Evolutionary conservation across 2,329 filamentous ascomycete genomes (phyloP).

Genomic region (Xylariaceae sp.): DNA sequence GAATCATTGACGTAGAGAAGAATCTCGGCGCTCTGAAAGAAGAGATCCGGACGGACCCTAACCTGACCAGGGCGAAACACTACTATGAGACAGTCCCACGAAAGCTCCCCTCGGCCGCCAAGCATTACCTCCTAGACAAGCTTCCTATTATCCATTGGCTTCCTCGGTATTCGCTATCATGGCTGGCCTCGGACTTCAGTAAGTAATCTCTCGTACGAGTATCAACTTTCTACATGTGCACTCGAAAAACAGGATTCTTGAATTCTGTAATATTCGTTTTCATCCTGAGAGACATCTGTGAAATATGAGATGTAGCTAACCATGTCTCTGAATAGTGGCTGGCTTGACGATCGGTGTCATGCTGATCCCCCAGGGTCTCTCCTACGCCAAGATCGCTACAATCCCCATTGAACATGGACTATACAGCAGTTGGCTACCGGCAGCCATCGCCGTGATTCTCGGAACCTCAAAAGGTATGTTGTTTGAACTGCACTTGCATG

Average conservation of each 20-base stretch:
- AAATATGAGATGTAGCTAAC: conserved; percentile 7
- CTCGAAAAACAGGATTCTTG: neutral
- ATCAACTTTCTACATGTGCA: neutral
- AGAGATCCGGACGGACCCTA: conserved; percentile 36
- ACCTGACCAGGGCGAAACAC: conserved; percentile 32
- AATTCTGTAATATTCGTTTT: neutral
- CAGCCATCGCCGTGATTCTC: conserved; percentile 53
- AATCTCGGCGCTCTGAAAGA: conserved; percentile 25
- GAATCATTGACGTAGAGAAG: conserved; percentile 17
- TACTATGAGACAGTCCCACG: conserved; percentile 29
- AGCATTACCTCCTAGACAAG: conserved; percentile 55
- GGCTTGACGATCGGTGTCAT: conserved; percentile 56
- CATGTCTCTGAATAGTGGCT: conserved; percentile 37
- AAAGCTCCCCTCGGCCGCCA: conserved; percentile 47
- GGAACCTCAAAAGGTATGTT: conserved; percentile 54
- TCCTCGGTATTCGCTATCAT: conserved; percentile 55
- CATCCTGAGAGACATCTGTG: neutral
- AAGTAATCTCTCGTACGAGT: conserved; percentile 3
- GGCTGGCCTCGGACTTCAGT: conserved; percentile 54
- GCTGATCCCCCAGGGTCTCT: conserved; percentile 57
- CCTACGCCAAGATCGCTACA: conserved; percentile 57
- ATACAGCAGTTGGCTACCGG: conserved; percentile 55
- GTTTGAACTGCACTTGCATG: neutral
- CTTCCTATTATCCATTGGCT: conserved; percentile 59
- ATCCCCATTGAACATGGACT: conserved; percentile 57